Evolutionary conservation across 2,329 filamentous ascomycete species (phyloP), one percentile per base, ranked within the genome.

Genomic region (Neonectria hederae): DNA sequence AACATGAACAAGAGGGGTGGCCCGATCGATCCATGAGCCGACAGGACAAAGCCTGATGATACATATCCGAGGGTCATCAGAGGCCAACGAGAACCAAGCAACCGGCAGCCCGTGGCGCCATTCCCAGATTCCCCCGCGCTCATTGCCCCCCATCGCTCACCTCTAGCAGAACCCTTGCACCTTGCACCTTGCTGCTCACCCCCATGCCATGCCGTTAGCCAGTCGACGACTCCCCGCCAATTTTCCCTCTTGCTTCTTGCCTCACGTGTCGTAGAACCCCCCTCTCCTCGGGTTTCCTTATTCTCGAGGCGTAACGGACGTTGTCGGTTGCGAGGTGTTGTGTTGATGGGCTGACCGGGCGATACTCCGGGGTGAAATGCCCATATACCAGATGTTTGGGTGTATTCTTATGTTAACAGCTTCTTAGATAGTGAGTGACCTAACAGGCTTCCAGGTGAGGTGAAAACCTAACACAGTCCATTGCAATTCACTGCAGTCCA

Each of bases 291-390:
- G 35, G 24, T 32, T 51, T 32, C 22, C 26, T 17, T 51, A 21
- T 26, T 46, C 22, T 46, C 21, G 21, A 46, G 43, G 48, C n/a
- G 5, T 21, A 51, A 54, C 46, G 60, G 55, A 59, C 35, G 61
- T 63, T 51, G 49, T 63, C 54, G 42, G 51, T 48, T 38, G 13
- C 28, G 22, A 46, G 48, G 55, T 63, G 60, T 53, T 53, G 54
- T 55, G 61, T 63, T 55, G 43, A 59, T 63, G 61, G 55, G 52
- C 54, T 63, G 61, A 63, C 61, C 51, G 43, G 61, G 17, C 21
- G 4, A 26, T 17, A 43, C 22, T 35, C 61, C 54, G 54, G 55
- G 55, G 51, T 63, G 51, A 63, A 55, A 59, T 48, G 42, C 35
- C 21, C 26, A 11, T 30, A 30, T 30, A 30, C 28, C 10, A 13